Evolutionary conservation across 805 yeast species (phyloP).

Genomic region (Kuraishia borneana): DNA sequence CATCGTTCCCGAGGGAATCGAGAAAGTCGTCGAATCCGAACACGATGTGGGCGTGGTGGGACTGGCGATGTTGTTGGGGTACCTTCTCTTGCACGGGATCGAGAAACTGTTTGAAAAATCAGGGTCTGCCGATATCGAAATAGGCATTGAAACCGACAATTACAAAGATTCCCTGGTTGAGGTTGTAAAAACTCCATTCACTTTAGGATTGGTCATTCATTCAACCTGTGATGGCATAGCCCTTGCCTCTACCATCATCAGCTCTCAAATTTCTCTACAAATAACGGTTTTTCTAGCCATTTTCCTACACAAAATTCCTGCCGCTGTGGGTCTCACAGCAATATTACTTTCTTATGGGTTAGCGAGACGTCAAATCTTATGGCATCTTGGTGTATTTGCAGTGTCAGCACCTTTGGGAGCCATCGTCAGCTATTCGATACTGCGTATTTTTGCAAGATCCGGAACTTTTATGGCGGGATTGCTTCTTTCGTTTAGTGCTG

Average conservation of each 20-base stretch:
- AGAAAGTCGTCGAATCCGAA: constrained; percentile 19
- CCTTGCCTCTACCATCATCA: constrained; percentile 42
- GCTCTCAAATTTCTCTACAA: constrained; percentile 24
- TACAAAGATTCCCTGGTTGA: not conserved
- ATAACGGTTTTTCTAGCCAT: constrained; percentile 46
- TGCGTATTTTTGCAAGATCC: constrained; percentile 12
- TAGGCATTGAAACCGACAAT: too few species aligned
- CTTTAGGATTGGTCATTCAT: constrained; percentile 56
- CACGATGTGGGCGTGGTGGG: constrained; percentile 27
- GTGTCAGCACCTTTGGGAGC: constrained; percentile 54
- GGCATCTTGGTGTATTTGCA: constrained; percentile 44
- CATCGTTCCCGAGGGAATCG: constrained; percentile 59
- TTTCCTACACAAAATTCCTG: constrained; percentile 63
- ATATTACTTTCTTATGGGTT: constrained; percentile 32
- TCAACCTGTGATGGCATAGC: constrained; percentile 67
- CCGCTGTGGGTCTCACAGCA: constrained; percentile 56
- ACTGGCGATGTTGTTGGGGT: constrained; percentile 39
- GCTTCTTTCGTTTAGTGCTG: constrained; percentile 55
- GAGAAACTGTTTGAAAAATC: too few species aligned
- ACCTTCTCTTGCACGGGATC: constrained; percentile 39
- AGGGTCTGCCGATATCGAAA: too few species aligned
- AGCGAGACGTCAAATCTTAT: constrained; percentile 18
- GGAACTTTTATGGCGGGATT: constrained; percentile 28
- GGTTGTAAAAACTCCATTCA: constrained; percentile 26
- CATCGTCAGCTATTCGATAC: constrained; percentile 29